These are phyloP conservation scores for Amanita fuliginea DNA, from an alignment of 768 basidiomycete genomes.

Conservation along the genomic window DNA sequence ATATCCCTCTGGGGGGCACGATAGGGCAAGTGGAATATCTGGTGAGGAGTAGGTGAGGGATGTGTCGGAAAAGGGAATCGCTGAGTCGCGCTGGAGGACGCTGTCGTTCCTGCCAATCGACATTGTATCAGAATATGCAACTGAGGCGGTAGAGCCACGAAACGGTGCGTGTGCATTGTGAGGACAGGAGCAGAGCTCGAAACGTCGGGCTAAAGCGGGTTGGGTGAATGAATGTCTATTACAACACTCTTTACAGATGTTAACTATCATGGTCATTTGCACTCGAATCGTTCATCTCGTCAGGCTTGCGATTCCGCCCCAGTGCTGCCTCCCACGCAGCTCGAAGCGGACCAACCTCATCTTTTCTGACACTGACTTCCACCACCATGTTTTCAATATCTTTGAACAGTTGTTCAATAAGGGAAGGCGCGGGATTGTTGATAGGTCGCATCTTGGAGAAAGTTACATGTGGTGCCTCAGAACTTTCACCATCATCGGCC, in stretches of 20 bases:
- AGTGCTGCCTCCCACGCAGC: conserved; percentile 37
- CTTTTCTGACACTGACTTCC: conserved; percentile 47
- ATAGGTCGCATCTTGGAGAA: conserved; percentile 27
- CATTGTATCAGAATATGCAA: conserved; percentile 2
- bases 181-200: neutral
- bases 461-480: conserved; percentile 20
- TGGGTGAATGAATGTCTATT: neutral
- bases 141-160: conserved; percentile 2
- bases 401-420: conserved; percentile 29
- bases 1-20: conserved; percentile 49
- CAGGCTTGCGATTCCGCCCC: neutral
- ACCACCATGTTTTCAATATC: conserved; percentile 63
- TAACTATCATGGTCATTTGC: no score
- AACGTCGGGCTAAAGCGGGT: neutral
- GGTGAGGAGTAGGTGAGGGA: conserved; percentile 48
- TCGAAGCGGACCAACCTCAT: conserved; percentile 45
- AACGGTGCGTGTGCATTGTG: neutral
- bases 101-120: neutral
- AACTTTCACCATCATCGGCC: conserved; percentile 10
- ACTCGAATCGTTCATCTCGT: neutral
- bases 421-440: conserved; percentile 17
- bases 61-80: conserved; percentile 38
- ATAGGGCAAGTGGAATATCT: conserved; percentile 59
- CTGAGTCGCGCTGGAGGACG: neutral
- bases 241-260: no score